Evolutionary conservation across 139 green algal genomes (phyloP).

Genomic region (Haematococcus lacustris): DNA sequence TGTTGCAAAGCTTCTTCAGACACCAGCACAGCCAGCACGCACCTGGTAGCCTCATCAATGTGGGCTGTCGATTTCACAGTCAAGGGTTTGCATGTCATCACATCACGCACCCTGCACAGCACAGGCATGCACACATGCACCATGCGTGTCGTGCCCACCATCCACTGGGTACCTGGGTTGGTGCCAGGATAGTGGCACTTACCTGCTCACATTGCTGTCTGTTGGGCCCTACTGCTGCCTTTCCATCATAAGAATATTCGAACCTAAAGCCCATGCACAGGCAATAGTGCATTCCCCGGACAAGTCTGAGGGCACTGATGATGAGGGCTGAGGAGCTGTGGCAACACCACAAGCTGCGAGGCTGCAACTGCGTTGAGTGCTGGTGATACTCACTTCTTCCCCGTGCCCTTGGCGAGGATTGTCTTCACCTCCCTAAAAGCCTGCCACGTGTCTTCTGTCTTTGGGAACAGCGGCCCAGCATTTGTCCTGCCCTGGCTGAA

Average conservation of each 20-base stretch:
- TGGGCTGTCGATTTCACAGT: constrained; percentile 42
- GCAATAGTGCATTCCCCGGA: too few species aligned
- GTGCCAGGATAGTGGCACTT: background rate
- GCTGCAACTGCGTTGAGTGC: too few species aligned
- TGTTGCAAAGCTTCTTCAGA: background rate
- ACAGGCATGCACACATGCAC: background rate
- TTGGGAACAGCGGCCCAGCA: constrained; percentile 42
- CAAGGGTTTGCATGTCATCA: constrained; percentile 62
- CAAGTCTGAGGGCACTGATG: too few species aligned
- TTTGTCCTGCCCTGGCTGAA: constrained; percentile 41
- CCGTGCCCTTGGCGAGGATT: constrained; percentile 47
- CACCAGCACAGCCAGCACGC: background rate
- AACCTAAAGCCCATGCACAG: background rate
- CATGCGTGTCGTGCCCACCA: background rate
- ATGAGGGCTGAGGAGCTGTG: too few species aligned
- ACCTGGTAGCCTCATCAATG: constrained; percentile 51
- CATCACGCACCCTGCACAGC: constrained; percentile 57
- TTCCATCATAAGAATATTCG: background rate
- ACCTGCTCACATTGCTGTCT: too few species aligned
- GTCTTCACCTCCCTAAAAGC: constrained; percentile 52
- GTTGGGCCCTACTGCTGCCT: background rate
- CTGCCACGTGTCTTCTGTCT: constrained; percentile 31
- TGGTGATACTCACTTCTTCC: constrained; percentile 48
- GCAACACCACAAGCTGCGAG: background rate
- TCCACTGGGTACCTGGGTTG: background rate